Evolutionary conservation across 805 yeast species (phyloP).

Genomic region (Torulaspora delbrueckii): DNA sequence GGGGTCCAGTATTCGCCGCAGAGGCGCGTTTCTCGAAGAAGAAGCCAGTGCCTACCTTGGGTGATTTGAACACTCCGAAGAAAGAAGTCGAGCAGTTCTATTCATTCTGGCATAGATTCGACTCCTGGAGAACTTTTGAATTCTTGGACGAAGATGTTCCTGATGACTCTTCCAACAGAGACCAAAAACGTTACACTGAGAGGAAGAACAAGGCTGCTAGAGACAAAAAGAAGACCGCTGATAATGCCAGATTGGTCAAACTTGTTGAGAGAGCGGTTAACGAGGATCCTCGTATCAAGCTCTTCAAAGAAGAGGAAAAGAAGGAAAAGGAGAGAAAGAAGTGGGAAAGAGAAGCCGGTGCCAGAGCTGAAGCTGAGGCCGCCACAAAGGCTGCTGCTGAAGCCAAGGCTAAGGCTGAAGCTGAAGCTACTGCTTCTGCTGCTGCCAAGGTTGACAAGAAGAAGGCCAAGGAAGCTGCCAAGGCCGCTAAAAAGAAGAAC

Average conservation of each 20-base stretch:
- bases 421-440: conserved; percentile 58
- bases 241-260: conserved; percentile 81
- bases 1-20: conserved; percentile 86
- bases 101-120: conserved; percentile 87
- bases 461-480: conserved; percentile 94
- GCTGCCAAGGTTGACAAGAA: conserved; percentile 71
- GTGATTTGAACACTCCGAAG: conserved; percentile 61
- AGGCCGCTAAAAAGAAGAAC: conserved; percentile 88
- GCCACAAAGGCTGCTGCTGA: conserved; percentile 83
- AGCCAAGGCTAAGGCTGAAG: conserved; percentile 74
- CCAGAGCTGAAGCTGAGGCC: conserved; percentile 94
- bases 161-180: conserved; percentile 98
- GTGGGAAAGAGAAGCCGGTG: conserved; percentile 98
- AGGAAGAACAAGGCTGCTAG: conserved; percentile 95
- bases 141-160: conserved; percentile 98
- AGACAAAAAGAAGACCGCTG: conserved; percentile 96
- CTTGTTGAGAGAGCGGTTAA: conserved; percentile 80
- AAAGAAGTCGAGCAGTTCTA: conserved; percentile 83
- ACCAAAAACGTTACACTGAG: conserved; percentile 97
- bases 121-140: conserved; percentile 98
- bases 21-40: conserved; percentile 91
- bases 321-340: conserved; percentile 89
- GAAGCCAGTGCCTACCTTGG: conserved; percentile 83
- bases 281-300: conserved; percentile 92
- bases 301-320: conserved; percentile 90